These are phyloP conservation scores for Gonium pectorale DNA, from an alignment of 139 green algal genomes.

Conservation along the genomic window DNA sequence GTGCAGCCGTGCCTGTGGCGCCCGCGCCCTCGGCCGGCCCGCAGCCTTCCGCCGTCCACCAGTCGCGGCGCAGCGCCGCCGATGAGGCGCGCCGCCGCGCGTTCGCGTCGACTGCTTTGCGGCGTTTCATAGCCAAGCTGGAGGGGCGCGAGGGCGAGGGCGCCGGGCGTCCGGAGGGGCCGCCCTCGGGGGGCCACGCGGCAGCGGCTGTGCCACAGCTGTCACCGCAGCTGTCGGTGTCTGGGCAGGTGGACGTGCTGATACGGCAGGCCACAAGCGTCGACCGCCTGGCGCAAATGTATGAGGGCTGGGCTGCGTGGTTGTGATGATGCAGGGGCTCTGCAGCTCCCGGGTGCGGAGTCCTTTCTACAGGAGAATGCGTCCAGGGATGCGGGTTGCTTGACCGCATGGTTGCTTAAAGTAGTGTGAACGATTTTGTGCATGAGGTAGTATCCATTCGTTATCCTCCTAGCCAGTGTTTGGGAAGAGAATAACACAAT, in stretches of 20 bases:
- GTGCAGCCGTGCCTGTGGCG: background rate
- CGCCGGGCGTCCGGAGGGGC: background rate
- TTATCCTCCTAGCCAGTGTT: too few species aligned
- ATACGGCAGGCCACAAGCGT: conserved; percentile 72
- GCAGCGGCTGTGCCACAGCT: background rate
- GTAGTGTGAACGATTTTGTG: too few species aligned
- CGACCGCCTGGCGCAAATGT: conserved; percentile 83
- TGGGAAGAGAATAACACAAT: too few species aligned
- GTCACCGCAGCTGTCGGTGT: conserved; percentile 48
- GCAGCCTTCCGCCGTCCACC: background rate
- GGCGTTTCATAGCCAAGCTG: conserved; percentile 57
- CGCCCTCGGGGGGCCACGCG: background rate
- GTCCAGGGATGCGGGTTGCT: too few species aligned
- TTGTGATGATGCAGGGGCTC: conserved; percentile 69
- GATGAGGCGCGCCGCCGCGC: conserved; percentile 42
- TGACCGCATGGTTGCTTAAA: too few species aligned
- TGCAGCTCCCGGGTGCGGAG: too few species aligned
- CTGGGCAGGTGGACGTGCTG: conserved; percentile 69
- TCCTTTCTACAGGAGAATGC: too few species aligned
- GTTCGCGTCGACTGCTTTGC: conserved; percentile 54
- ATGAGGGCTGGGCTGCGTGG: conserved; percentile 91
- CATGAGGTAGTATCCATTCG: too few species aligned
- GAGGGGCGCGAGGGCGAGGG: conserved; percentile 48
- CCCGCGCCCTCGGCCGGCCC: background rate
- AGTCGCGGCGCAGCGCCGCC: conserved; percentile 1